A percentile compares a stretch with the other conserved stretches of the same genome.
phyloP scores from a whole-genome alignment of 2,329 filamentous ascomycete species.

The Fusarium xyrophilum region DNA sequence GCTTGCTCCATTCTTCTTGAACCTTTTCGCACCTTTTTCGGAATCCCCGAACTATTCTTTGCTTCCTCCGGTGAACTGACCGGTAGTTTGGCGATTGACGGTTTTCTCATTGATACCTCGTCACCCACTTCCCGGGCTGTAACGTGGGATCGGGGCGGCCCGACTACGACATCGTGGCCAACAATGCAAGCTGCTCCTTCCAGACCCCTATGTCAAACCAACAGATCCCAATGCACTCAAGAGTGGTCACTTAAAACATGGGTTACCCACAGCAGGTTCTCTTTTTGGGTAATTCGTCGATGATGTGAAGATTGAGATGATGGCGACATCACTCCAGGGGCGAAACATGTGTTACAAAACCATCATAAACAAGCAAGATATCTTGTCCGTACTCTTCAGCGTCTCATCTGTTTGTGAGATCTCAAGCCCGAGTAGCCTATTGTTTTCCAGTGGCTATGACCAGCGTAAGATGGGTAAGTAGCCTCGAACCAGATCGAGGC shows the following conservation, averaged over 20 bases:
- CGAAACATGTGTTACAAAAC: background rate
- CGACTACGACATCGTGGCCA: background rate
- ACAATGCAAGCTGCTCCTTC: background rate
- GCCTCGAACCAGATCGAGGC: no score
- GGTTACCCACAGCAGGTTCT: background rate
- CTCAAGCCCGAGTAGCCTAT: background rate
- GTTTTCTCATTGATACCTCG: background rate
- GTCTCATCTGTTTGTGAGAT: background rate
- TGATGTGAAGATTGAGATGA: background rate
- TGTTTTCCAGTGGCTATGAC: accelerated
- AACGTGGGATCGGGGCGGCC: background rate
- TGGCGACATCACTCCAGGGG: background rate
- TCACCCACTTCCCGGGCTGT: background rate
- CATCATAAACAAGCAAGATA: background rate
- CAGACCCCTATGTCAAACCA: background rate
- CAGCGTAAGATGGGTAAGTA: background rate
- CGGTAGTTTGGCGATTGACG: background rate
- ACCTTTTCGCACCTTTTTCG: background rate
- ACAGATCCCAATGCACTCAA: background rate
- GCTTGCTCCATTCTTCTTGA: background rate
- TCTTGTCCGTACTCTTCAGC: background rate
- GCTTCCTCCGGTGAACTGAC: background rate
- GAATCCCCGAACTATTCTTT: background rate
- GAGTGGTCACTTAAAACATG: background rate
- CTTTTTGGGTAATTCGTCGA: background rate